phyloP scores from a whole-genome alignment of 495 filamentous ascomycete genomes.

The Thozetella sp. region DNA sequence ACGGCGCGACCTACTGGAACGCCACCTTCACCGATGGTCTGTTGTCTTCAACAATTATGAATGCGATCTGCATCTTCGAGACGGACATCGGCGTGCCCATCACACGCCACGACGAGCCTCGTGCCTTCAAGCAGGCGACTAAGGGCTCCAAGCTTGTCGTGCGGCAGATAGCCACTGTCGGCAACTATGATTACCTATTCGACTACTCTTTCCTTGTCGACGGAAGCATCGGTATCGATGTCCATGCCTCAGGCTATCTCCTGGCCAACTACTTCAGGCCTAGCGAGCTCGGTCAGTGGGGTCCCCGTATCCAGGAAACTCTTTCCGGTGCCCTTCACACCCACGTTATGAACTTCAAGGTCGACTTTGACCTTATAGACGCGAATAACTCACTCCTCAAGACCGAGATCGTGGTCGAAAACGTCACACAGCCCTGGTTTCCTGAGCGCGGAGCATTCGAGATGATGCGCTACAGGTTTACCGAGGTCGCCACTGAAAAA shows the following conservation, averaged over 20 bases:
- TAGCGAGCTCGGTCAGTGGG: slow-evolving; percentile 44
- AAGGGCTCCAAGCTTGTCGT: slow-evolving; percentile 47
- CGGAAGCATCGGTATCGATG: slow-evolving; percentile 54
- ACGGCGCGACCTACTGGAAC: slow-evolving; percentile 49
- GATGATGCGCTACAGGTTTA: slow-evolving; percentile 46
- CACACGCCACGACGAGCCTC: slow-evolving; percentile 43
- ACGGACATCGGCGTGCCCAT: slow-evolving; percentile 47
- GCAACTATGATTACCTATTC: slow-evolving; percentile 55
- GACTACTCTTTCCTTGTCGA: slow-evolving; percentile 58
- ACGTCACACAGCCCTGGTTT: slow-evolving; percentile 51
- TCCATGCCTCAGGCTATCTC: slow-evolving; percentile 61
- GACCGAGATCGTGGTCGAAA: slow-evolving; percentile 38
- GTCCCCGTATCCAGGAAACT: slow-evolving; percentile 47
- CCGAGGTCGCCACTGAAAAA: slow-evolving; percentile 41
- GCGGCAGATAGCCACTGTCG: slow-evolving; percentile 48
- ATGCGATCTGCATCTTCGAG: slow-evolving; percentile 56
- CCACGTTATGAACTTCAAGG: slow-evolving; percentile 56
- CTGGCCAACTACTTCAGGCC: slow-evolving; percentile 50
- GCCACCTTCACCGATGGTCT: slow-evolving; percentile 26
- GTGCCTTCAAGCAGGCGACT: slow-evolving; percentile 23
- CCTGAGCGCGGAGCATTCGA: slow-evolving; percentile 41
- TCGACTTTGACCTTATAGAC: slow-evolving; percentile 54
- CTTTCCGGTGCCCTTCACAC: slow-evolving; percentile 51
- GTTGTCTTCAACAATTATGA: slow-evolving; percentile 33
- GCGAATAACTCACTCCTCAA: slow-evolving; percentile 47